Percentiles rank a stretch among this genome's conserved stretches.
Evolutionary conservation across 2,329 filamentous ascomycete species (phyloP).

Genomic region (Diaporthe destruens): DNA sequence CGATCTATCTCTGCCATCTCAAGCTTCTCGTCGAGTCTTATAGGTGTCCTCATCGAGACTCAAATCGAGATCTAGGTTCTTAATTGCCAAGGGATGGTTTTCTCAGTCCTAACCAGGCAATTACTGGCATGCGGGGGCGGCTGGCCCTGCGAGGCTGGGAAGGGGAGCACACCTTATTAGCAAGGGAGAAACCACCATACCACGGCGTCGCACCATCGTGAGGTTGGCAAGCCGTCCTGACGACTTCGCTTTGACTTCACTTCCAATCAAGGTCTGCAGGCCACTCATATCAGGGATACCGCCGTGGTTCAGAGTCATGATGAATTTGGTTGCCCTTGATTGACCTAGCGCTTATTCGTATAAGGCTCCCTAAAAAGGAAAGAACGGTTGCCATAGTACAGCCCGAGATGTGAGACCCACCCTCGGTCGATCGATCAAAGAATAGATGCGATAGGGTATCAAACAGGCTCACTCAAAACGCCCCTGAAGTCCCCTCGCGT

Average conservation of each 20-base stretch:
- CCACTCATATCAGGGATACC: slow-evolving; percentile 7
- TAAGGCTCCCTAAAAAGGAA: slow-evolving; percentile 32
- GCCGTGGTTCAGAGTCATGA: slow-evolving; percentile 10
- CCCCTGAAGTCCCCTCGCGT: slow-evolving; percentile 45
- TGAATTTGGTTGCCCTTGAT: slow-evolving; percentile 37
- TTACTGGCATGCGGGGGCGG: slow-evolving; percentile 35
- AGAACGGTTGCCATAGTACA: slow-evolving; percentile 20
- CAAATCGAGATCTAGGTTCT: slow-evolving; percentile 1
- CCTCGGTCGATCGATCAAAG: slow-evolving; percentile 46
- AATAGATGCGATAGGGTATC: slow-evolving; percentile 55
- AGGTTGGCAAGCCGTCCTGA: slow-evolving; percentile 21
- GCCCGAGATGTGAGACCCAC: slow-evolving; percentile 36
- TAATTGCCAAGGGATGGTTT: slow-evolving; percentile 36
- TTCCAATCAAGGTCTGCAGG: slow-evolving; percentile 19
- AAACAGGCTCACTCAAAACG: slow-evolving; percentile 51
- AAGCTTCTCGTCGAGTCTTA: slow-evolving; percentile 35
- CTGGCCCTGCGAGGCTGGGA: slow-evolving; percentile 14
- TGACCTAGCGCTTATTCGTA: slow-evolving; percentile 34
- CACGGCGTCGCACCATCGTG: slow-evolving; percentile 18
- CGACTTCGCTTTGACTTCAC: slow-evolving; percentile 22
- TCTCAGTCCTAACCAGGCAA: slow-evolving; percentile 26
- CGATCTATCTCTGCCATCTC: slow-evolving; percentile 12
- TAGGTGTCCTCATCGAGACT: slow-evolving; percentile 5
- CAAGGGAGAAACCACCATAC: slow-evolving; percentile 40
- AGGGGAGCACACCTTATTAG: slow-evolving; percentile 32